Conservation (phyloP, 1,284 basidiomycete species). For the Cutaneotrichosporon cutaneum region DNA sequence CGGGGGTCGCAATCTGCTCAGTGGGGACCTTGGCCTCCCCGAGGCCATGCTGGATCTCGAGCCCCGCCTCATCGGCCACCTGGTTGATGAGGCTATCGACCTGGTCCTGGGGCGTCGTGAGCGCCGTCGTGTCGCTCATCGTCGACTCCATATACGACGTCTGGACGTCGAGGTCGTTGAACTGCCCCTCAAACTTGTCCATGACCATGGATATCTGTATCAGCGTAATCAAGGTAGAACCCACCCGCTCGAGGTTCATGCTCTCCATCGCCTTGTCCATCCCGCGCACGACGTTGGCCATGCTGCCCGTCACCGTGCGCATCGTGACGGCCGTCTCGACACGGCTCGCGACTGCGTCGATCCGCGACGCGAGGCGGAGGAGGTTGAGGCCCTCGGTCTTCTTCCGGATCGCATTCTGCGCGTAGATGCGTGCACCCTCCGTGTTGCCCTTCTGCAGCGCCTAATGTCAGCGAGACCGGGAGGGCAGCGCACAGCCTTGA, state of each 20-base stretch:
- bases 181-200: constrained; percentile 98
- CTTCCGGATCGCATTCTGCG: constrained; percentile 97
- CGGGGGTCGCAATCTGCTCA: constrained; percentile 46
- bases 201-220: constrained; percentile 94
- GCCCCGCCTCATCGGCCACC: constrained; percentile 95
- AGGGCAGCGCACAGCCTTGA: constrained; percentile 75
- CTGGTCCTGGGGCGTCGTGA: constrained; percentile 94
- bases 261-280: constrained; percentile 99
- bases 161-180: constrained; percentile 96
- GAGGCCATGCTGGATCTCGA: constrained; percentile 90
- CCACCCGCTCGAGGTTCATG: constrained; percentile 95
- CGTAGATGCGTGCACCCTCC: constrained; percentile 98
- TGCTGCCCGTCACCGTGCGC: constrained; percentile 80
- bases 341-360: constrained; percentile 93
- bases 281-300: constrained; percentile 93
- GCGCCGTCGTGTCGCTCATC: constrained; percentile 89
- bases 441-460: constrained; percentile 95
- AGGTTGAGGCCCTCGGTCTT: constrained; percentile 93
- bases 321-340: constrained; percentile 99
- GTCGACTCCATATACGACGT: constrained; percentile 98
- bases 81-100: constrained; percentile 89
- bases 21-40: constrained; percentile 61
- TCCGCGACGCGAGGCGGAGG: constrained; percentile 78
- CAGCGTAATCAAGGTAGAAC: constrained; percentile 33
- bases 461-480: constrained; percentile 54